Base-by-base conservation (phyloP, 768 basidiomycete species). In the Rickenella mellea region DNA sequence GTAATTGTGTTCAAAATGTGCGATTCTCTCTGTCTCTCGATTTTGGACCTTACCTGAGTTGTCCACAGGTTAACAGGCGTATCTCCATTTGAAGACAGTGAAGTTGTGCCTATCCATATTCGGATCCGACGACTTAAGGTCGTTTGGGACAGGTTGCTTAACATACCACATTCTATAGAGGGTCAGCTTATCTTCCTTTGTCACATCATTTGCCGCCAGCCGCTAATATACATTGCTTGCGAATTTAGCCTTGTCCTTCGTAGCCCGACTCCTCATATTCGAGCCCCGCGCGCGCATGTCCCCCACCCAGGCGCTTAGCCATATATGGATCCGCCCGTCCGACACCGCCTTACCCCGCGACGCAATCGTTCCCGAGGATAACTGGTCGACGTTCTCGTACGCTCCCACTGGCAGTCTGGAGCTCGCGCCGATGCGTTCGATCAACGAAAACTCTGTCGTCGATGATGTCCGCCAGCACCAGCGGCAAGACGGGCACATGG, bases 301-400 rank as follows among this genome's bases (percentile, higher is more conserved):
- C 6, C 69, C 91, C 45, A 63, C 68, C 3, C 67, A 73, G 0
- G 82, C 91, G 0, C 70, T 84, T 6, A 21, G 60, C 0, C 91
- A 97, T 51, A 74, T 77, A 1, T 98, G 94, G 94, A 69, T 97
- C n/a, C n/a, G n/a, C n/a, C n/a, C n/a, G n/a, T n/a, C n/a, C n/a
- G n/a, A n/a, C n/a, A n/a, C n/a, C n/a, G n/a, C n/a, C n/a, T 11
- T 22, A 9, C 24, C 33, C 6, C 33, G 33, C 5, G 29, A 15
- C 29, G 33, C 19, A 36, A 17, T 6, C 29, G 10, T 15, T 10
- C 10, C 29, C 29, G 29, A 30, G 10, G 15, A 30, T 15, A 30
- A 30, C 29, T 10, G 29, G 10, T 30, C 29, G 6, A 3, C 33
- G 33, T 22, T 17, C 9, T 36, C n/a, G n/a, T n/a, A n/a, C n/a